Conservation (phyloP, 768 basidiomycete species). For the Lepiota subincarnata region DNA sequence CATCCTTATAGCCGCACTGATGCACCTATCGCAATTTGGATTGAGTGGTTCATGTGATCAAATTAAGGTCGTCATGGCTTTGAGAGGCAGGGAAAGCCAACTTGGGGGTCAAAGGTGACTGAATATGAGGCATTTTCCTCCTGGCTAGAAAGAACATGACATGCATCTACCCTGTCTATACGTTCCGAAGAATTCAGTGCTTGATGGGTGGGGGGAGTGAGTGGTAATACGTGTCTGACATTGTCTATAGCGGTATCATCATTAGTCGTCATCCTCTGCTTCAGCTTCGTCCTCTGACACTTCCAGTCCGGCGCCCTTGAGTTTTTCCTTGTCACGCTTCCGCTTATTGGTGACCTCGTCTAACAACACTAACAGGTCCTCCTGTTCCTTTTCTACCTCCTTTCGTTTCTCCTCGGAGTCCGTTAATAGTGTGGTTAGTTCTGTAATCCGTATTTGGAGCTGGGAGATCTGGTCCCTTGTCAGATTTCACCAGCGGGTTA, state of each 20-base stretch:
- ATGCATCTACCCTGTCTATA: too few relatives aligned
- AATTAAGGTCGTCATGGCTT: too few relatives aligned
- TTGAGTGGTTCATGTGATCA: too few relatives aligned
- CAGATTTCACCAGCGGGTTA: not conserved
- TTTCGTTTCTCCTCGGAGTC: slow-evolving; percentile 60
- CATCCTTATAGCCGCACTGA: too few relatives aligned
- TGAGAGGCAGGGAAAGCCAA: too few relatives aligned
- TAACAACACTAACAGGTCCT: slow-evolving; percentile 87
- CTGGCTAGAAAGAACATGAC: too few relatives aligned
- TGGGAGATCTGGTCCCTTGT: slow-evolving; percentile 34
- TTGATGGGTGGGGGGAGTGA: too few relatives aligned
- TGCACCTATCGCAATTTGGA: too few relatives aligned
- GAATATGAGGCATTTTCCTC: too few relatives aligned
- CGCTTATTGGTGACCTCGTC: slow-evolving; percentile 90
- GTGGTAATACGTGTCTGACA: too few relatives aligned
- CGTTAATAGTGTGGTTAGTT: slow-evolving; percentile 44
- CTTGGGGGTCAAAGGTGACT: too few relatives aligned
- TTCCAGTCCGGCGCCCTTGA: slow-evolving; percentile 73
- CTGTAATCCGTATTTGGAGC: slow-evolving; percentile 42
- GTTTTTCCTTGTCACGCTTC: slow-evolving; percentile 72
- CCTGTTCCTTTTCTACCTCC: slow-evolving; percentile 94
- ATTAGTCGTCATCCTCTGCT: slow-evolving; percentile 57
- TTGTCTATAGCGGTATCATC: slow-evolving; percentile 5
- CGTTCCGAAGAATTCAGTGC: too few relatives aligned
- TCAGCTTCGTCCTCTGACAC: slow-evolving; percentile 93